Evolutionary conservation across 495 filamentous ascomycete genomes (phyloP).

Genomic region (Acidiella bohemica): DNA sequence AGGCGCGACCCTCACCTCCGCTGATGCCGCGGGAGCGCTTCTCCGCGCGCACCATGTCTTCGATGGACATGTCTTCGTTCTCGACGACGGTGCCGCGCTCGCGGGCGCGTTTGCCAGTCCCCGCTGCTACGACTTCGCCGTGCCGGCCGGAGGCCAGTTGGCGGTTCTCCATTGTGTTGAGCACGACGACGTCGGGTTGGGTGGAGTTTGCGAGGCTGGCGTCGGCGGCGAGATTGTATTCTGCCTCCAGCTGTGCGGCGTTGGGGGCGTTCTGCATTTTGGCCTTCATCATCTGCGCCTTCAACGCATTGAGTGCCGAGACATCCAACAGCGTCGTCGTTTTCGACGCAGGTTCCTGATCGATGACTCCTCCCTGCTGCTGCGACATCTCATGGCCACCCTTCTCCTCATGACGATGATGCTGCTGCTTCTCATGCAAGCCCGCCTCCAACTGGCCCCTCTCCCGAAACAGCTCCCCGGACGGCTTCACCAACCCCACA

Average conservation of each 20-base stretch:
- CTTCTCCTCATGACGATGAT: conserved; percentile 27
- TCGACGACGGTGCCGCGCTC: conserved; percentile 71
- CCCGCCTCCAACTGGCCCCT: conserved; percentile 45
- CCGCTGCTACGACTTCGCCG: conserved; percentile 60
- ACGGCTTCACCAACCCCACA: conserved; percentile 75
- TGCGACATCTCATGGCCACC: conserved; percentile 24
- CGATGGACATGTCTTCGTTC: conserved; percentile 90
- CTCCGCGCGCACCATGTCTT: conserved; percentile 92
- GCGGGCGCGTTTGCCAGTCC: conserved; percentile 62
- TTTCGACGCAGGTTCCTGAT: conserved; percentile 26
- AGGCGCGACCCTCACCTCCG: conserved; percentile 22
- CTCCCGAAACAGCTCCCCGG: conserved; percentile 73
- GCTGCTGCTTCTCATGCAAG: conserved; percentile 24
- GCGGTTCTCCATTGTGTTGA: conserved; percentile 78
- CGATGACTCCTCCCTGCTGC: conserved; percentile 34
- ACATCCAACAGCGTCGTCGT: conserved; percentile 47
- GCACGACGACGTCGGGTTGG: conserved; percentile 55
- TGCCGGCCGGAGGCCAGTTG: conserved; percentile 62
- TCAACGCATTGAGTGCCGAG: conserved; percentile 74
- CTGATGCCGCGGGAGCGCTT: conserved; percentile 44
- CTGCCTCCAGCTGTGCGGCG: conserved; percentile 62
- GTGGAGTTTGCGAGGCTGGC: conserved; percentile 41
- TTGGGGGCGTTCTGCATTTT: conserved; percentile 65
- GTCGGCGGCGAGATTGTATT: conserved; percentile 64
- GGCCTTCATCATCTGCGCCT: conserved; percentile 87